Evolutionary conservation across 805 yeast species (phyloP).

Genomic region (Zygosaccharomyces pseudorouxii): DNA sequence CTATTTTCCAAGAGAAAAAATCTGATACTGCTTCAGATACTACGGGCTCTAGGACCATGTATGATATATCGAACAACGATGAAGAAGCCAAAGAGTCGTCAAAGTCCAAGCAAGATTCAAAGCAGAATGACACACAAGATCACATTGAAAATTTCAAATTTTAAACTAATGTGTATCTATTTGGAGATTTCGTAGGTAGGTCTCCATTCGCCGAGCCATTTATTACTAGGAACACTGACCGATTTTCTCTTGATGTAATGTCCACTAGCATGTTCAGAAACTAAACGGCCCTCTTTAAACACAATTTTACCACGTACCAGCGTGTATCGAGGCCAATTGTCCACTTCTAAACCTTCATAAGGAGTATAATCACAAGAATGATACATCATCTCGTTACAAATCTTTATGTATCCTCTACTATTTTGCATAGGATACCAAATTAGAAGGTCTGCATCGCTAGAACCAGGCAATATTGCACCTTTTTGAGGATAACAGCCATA

Average conservation of each 20-base stretch:
- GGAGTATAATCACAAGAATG: conserved; percentile 41
- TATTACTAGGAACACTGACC: conserved; percentile 9
- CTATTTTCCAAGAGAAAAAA: conserved; percentile 18
- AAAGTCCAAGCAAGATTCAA: neutral
- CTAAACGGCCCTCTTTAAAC: conserved; percentile 31
- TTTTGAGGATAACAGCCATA: conserved; percentile 41
- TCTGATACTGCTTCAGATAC: neutral
- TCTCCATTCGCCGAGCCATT: conserved; percentile 14
- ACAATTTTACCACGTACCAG: conserved; percentile 38
- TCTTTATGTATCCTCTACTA: conserved; percentile 14
- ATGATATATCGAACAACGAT: conserved; percentile 4
- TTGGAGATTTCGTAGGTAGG: conserved; percentile 8
- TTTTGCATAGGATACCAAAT: conserved; percentile 43
- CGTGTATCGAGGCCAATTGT: conserved; percentile 47
- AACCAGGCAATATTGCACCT: conserved; percentile 43
- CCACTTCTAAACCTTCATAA: conserved; percentile 38
- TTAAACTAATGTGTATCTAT: conserved; percentile 6
- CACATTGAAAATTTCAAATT: conserved; percentile 22
- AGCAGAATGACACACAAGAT: conserved; percentile 12
- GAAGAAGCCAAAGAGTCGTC: neutral
- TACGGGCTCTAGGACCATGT: conserved; percentile 6
- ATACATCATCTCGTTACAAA: conserved; percentile 32
- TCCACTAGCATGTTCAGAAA: conserved; percentile 14
- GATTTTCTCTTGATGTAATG: conserved; percentile 13
- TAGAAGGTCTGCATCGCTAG: conserved; percentile 44